phyloP scores from a whole-genome alignment of 2,329 filamentous ascomycete genomes.

The Berkeleyomyces rouxiae region DNA sequence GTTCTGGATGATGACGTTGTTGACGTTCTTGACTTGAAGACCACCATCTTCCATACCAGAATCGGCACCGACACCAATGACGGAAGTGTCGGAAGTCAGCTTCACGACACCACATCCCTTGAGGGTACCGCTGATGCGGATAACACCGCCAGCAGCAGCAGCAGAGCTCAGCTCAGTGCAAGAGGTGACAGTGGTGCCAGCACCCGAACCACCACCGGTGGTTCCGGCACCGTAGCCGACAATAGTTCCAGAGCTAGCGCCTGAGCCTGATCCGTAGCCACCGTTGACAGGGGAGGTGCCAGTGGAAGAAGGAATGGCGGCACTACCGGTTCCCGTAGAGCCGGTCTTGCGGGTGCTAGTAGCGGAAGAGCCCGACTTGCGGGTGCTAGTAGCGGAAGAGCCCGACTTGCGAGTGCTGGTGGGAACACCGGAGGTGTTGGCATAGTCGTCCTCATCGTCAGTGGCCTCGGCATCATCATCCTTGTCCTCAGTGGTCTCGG shows the following conservation, averaged over 20 bases:
- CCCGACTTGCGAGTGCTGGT: background rate
- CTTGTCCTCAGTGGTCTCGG: background rate
- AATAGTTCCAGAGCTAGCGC: constrained; percentile 14
- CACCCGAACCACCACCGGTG: constrained; percentile 29
- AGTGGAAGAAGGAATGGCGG: too few species aligned
- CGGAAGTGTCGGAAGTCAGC: constrained; percentile 31
- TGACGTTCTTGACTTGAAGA: constrained; percentile 29
- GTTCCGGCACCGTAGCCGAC: constrained; percentile 23
- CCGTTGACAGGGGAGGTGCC: background rate
- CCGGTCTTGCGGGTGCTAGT: background rate
- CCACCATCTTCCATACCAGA: constrained; percentile 27
- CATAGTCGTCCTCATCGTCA: constrained; percentile 17
- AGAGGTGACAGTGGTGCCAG: constrained; percentile 28
- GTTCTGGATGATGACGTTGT: constrained; percentile 42
- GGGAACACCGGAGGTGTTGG: background rate
- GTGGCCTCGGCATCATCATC: constrained; percentile 18
- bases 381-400: background rate
- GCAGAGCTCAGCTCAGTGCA: constrained; percentile 26
- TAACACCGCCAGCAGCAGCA: constrained; percentile 25
- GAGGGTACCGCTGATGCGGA: constrained; percentile 30
- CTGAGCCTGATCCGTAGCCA: background rate
- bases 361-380: background rate
- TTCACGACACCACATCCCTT: constrained; percentile 27
- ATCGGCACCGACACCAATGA: constrained; percentile 31
- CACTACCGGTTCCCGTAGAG: background rate